These are phyloP conservation scores for Trichosporon inkin DNA, from an alignment of 1,284 basidiomycete species.

Conservation along the genomic window DNA sequence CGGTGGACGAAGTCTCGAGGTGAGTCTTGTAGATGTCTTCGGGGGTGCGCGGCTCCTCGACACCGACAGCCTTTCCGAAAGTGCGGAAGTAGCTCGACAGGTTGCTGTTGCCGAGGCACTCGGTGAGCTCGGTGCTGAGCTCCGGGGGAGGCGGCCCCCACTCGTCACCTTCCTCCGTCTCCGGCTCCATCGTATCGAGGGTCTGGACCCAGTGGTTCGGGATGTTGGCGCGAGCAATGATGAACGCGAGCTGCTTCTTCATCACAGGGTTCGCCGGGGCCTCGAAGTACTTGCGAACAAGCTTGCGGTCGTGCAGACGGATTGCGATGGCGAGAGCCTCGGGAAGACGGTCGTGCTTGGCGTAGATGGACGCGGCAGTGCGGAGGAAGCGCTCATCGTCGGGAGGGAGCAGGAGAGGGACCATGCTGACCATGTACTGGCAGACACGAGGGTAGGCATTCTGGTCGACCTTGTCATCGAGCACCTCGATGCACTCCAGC, in stretches of 20 bases:
- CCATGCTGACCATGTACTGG: slow-evolving; percentile 95
- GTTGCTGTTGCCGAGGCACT: slow-evolving; percentile 77
- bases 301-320: slow-evolving; percentile 72
- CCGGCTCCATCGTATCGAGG: slow-evolving; percentile 53
- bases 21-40: slow-evolving; percentile 99
- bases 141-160: slow-evolving; percentile 53
- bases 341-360: slow-evolving; percentile 80
- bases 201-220: slow-evolving; percentile 83
- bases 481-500: slow-evolving; percentile 80
- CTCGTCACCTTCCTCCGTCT: slow-evolving; percentile 53
- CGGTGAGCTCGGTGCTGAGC: slow-evolving; percentile 75
- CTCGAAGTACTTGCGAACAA: slow-evolving; percentile 77
- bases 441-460: slow-evolving; percentile 86
- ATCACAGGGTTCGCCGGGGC: slow-evolving; percentile 83
- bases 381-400: slow-evolving; percentile 88
- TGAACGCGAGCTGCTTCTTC: slow-evolving; percentile 92
- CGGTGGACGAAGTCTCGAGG: slow-evolving; percentile 71
- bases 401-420: slow-evolving; percentile 85
- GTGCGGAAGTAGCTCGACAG: slow-evolving; percentile 80
- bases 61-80: slow-evolving; percentile 93
- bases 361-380: slow-evolving; percentile 86
- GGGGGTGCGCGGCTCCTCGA: slow-evolving; percentile 80
- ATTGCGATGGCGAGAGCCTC: slow-evolving; percentile 88
- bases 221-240: slow-evolving; percentile 87
- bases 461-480: slow-evolving; percentile 70